Conservation (phyloP, 2,329 filamentous ascomycete species). For the Metarhizium rileyi region DNA sequence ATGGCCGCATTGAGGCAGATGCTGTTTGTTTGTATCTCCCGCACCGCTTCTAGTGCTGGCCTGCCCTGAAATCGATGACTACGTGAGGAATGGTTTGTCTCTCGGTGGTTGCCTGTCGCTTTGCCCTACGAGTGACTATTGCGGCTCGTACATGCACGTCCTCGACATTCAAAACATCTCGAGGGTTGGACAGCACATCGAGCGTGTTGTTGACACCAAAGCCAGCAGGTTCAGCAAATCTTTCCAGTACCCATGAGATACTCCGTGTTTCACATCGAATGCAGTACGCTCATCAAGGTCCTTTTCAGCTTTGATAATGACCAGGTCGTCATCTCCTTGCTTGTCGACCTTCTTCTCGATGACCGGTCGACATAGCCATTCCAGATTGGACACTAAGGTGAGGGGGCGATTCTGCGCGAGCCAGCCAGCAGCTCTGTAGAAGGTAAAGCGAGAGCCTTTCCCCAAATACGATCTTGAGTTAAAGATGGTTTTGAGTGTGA, state of each 20-base stretch:
- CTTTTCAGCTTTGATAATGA: constrained; percentile 22
- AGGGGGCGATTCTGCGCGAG: constrained; percentile 42
- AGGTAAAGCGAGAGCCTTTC: constrained; percentile 36
- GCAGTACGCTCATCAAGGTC: constrained; percentile 23
- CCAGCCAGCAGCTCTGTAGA: constrained; percentile 48
- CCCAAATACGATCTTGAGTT: constrained; percentile 50
- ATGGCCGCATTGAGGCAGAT: neutral
- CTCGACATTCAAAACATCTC: constrained; percentile 30
- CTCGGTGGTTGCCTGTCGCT: neutral
- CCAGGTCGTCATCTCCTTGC: constrained; percentile 24
- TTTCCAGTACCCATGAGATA: constrained; percentile 54
- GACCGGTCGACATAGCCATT: constrained; percentile 44
- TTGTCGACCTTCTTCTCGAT: constrained; percentile 43
- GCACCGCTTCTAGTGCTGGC: neutral
- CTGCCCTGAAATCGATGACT: neutral
- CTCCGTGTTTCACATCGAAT: constrained; percentile 35
- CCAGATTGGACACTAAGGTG: constrained; percentile 43
- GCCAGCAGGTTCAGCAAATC: constrained; percentile 48
- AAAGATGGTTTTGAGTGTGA: constrained; percentile 50
- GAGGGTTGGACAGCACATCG: constrained; percentile 27
- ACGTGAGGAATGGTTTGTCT: neutral
- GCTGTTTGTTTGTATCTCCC: neutral
- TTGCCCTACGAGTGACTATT: constrained; percentile 1
- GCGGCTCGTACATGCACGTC: constrained; percentile 12
- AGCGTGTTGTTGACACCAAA: constrained; percentile 40